Evolutionary conservation across 1,284 basidiomycete genomes (phyloP).

Genomic region (Anthracocystis setariae): DNA sequence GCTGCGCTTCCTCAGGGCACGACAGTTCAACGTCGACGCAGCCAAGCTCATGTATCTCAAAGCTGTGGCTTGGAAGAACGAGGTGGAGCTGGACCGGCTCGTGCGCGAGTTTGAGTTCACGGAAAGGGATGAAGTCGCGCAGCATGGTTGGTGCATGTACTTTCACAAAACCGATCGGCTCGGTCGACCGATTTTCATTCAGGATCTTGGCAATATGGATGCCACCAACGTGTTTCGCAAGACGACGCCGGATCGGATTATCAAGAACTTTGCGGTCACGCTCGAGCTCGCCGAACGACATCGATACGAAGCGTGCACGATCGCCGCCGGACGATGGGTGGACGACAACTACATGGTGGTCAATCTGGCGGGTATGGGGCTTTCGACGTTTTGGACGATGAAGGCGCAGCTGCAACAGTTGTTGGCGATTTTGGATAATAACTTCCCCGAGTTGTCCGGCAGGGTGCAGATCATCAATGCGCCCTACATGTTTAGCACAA

Average conservation of each 20-base stretch:
- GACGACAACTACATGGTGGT: slow-evolving; percentile 67
- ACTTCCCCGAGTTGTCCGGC: slow-evolving; percentile 63
- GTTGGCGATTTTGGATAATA: slow-evolving; percentile 58
- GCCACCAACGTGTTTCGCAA: slow-evolving; percentile 43
- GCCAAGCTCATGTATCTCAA: slow-evolving; percentile 60
- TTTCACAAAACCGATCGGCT: slow-evolving; percentile 63
- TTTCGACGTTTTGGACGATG: slow-evolving; percentile 65
- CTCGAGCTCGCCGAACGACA: slow-evolving; percentile 61
- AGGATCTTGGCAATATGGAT: slow-evolving; percentile 62
- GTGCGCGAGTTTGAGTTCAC: slow-evolving; percentile 51
- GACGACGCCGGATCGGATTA: slow-evolving; percentile 62
- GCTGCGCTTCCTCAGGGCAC: slow-evolving; percentile 62
- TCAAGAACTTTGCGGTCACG: slow-evolving; percentile 63
- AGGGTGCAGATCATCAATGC: slow-evolving; percentile 67
- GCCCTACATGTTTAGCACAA: slow-evolving; percentile 61
- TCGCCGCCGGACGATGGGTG: slow-evolving; percentile 43
- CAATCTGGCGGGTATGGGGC: slow-evolving; percentile 58
- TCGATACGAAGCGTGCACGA: slow-evolving; percentile 56
- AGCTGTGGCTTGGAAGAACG: slow-evolving; percentile 59
- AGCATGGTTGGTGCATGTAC: slow-evolving; percentile 65
- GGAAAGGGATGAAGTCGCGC: slow-evolving; percentile 57
- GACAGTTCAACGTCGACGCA: slow-evolving; percentile 54
- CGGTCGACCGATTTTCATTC: slow-evolving; percentile 64
- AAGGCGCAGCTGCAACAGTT: slow-evolving; percentile 61
- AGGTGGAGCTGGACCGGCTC: slow-evolving; percentile 50